Conservation (phyloP, 83 land plant species). For the Picea abies region DNA sequence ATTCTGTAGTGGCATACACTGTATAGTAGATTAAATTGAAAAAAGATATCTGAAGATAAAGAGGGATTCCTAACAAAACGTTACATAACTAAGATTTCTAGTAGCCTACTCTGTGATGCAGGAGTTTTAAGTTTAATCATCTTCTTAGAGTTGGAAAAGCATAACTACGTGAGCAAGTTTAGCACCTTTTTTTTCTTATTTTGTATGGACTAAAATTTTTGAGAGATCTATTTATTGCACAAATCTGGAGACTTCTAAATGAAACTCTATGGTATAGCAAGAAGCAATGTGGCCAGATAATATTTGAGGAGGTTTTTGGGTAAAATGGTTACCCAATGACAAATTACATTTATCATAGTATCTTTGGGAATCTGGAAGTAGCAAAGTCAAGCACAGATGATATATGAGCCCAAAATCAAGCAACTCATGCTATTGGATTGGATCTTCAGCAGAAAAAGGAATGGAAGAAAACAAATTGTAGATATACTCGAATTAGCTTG, state of each 20-base stretch:
- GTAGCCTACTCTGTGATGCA: neutral
- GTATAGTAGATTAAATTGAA: neutral
- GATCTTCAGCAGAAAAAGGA: too few relatives aligned
- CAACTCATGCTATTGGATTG: too few relatives aligned
- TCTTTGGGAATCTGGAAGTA: too few relatives aligned
- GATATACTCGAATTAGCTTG: too few relatives aligned
- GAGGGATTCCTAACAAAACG: neutral
- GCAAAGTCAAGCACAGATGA: too few relatives aligned
- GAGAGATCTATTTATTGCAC: neutral
- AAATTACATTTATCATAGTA: too few relatives aligned
- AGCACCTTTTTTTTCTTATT: neutral
- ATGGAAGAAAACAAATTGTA: too few relatives aligned
- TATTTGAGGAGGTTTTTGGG: neutral
- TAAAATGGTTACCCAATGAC: neutral
- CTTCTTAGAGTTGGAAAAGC: neutral
- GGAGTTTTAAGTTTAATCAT: neutral
- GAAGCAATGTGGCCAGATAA: neutral
- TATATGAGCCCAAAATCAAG: too few relatives aligned
- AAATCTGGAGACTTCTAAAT: neutral
- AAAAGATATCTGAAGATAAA: neutral
- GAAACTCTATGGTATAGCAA: neutral
- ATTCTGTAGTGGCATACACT: neutral
- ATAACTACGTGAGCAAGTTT: neutral
- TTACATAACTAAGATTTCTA: neutral
- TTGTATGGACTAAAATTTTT: neutral